Conservation (phyloP, 495 filamentous ascomycete genomes). For the Penicillium lagena region DNA sequence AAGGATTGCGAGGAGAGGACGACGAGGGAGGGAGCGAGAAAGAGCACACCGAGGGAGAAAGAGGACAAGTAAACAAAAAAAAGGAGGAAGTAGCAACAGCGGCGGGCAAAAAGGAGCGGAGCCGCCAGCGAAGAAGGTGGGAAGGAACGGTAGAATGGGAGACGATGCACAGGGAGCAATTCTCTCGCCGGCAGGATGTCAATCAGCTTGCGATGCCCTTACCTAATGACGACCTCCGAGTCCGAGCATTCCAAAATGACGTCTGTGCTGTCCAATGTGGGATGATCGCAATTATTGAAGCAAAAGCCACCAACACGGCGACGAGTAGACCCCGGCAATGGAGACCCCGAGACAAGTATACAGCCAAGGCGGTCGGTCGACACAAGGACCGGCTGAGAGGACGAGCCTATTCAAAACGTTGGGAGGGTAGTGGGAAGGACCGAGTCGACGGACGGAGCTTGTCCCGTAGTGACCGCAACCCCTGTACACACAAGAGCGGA, state of each 20-base stretch:
- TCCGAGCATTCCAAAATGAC: constrained; percentile 25
- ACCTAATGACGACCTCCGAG: constrained; percentile 18
- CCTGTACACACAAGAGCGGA: constrained; percentile 3
- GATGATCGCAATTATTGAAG: constrained; percentile 12
- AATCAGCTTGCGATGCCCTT: constrained; percentile 8
- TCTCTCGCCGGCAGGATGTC: not conserved
- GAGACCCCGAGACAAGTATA: constrained; percentile 11
- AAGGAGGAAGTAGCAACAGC: constrained; percentile 11
- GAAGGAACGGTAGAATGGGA: constrained; percentile 10
- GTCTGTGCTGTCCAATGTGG: constrained; percentile 18
- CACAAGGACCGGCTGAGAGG: constrained; percentile 18
- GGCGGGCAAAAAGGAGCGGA: constrained; percentile 25
- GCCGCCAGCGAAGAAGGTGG: constrained; percentile 20
- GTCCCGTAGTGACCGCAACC: constrained; percentile 8
- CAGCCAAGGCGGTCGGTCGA: constrained; percentile 6
- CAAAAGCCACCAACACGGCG: constrained; percentile 9
- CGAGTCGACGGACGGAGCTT: constrained; percentile 31
- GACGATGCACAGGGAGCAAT: constrained; percentile 3
- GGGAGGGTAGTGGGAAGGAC: constrained; percentile 23
- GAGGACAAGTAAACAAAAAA: constrained; percentile 1
- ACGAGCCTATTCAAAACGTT: constrained; percentile 23
- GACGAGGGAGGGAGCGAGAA: not conserved
- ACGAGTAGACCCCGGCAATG: not conserved
- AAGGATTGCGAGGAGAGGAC: not conserved
- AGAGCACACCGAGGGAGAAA: not conserved